Conservation (phyloP, 805 yeast species). For the Suhomyces tanzawaensis region DNA sequence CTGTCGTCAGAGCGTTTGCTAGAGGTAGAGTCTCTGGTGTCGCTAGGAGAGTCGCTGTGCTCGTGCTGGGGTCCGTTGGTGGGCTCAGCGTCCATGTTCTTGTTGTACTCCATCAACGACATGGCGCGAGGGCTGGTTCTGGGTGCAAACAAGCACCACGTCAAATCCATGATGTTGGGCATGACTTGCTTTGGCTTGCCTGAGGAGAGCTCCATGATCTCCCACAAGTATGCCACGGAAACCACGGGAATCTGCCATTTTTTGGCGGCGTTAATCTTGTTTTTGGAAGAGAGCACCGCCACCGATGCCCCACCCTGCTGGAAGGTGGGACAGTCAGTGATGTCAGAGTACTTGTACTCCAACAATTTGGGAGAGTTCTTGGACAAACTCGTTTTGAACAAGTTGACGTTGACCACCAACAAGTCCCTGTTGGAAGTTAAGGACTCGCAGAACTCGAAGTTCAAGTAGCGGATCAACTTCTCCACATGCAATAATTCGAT, state of each 20-base stretch:
- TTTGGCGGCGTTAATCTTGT: constrained; percentile 58
- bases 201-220: constrained; percentile 37
- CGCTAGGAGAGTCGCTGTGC: background rate
- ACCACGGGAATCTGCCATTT: constrained; percentile 58
- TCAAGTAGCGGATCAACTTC: constrained; percentile 55
- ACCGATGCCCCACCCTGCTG: constrained; percentile 33
- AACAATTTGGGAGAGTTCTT: constrained; percentile 44
- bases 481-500: constrained; percentile 70
- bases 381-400: constrained; percentile 38
- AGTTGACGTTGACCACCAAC: constrained; percentile 51
- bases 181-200: constrained; percentile 15
- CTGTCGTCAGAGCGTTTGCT: constrained; percentile 13
- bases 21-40: background rate
- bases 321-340: constrained; percentile 35
- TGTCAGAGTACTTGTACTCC: constrained; percentile 30
- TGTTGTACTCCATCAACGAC: constrained; percentile 20
- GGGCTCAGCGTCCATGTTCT: constrained; percentile 7
- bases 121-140: constrained; percentile 22
- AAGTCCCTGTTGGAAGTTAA: constrained; percentile 54
- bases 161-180: constrained; percentile 44
- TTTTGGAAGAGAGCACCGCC: constrained; percentile 44
- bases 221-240: constrained; percentile 54
- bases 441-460: constrained; percentile 49
- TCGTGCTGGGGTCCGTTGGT: background rate
- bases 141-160: constrained; percentile 60